Evolutionary conservation across 768 basidiomycete species (phyloP).

Genomic region (Terana coerulea): DNA sequence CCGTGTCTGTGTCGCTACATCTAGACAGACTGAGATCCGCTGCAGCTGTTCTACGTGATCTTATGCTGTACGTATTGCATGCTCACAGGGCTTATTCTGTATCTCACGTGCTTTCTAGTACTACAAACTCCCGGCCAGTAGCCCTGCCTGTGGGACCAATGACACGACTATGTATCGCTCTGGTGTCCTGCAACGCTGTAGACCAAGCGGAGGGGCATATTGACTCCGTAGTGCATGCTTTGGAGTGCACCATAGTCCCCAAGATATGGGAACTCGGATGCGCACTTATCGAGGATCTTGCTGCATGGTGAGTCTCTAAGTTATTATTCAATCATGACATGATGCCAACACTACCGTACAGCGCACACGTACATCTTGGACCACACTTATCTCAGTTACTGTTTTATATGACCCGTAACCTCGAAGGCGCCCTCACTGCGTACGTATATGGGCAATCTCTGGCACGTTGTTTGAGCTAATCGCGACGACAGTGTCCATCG

Average conservation of each 20-base stretch:
- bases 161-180: conserved; percentile 45
- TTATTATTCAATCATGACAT: neutral
- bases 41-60: conserved; percentile 44
- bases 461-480: neutral
- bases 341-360: conserved; percentile 23
- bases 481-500: conserved; percentile 13
- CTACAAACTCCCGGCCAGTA: conserved; percentile 57
- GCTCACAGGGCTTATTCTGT: too few species aligned
- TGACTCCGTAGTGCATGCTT: conserved; percentile 46
- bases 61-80: conserved; percentile 33
- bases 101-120: too few species aligned
- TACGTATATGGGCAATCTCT: conserved; percentile 31
- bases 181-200: conserved; percentile 43
- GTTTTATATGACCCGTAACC: conserved; percentile 49
- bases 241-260: conserved; percentile 53
- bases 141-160: conserved; percentile 65
- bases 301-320: conserved; percentile 40
- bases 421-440: conserved; percentile 54
- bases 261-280: conserved; percentile 52
- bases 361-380: conserved; percentile 50
- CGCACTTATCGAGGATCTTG: conserved; percentile 44
- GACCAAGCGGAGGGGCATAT: conserved; percentile 43
- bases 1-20: conserved; percentile 48
- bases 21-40: conserved; percentile 59
- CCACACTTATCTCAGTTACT: conserved; percentile 54